These are phyloP conservation scores for Arachis stenosperma DNA, from an alignment of 306 rosid species.

Conservation along the genomic window DNA sequence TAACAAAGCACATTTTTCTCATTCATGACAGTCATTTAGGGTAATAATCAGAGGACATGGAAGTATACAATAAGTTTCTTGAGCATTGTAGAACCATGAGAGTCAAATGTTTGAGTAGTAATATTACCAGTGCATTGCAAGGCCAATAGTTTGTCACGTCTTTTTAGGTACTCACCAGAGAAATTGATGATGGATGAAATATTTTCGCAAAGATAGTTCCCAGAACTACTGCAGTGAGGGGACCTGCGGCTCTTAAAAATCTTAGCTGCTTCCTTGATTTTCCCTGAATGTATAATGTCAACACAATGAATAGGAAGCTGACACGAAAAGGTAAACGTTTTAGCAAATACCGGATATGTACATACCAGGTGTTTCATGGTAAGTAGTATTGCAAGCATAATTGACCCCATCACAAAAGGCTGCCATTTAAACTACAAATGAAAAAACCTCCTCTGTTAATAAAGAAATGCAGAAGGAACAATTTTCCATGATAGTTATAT, in stretches of 20 bases:
- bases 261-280: constrained; percentile 84
- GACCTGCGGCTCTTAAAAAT: constrained; percentile 91
- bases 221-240: constrained; percentile 83
- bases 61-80: constrained; percentile 2
- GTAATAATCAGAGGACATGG: constrained; percentile 11
- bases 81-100: background rate
- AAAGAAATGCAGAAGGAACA: constrained; percentile 8
- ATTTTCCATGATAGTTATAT: constrained; percentile 18
- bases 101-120: constrained; percentile 26
- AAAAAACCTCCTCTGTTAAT: constrained; percentile 43
- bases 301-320: constrained; percentile 39
- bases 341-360: constrained; percentile 34
- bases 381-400: constrained; percentile 70
- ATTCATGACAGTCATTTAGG: constrained; percentile 9
- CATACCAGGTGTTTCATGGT: constrained; percentile 94
- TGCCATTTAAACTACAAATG: constrained; percentile 87
- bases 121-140: constrained; percentile 10
- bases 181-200: constrained; percentile 78
- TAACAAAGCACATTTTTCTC: constrained; percentile 19
- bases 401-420: constrained; percentile 94
- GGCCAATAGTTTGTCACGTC: constrained; percentile 38
- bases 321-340: constrained; percentile 26
- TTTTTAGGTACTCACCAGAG: constrained; percentile 67
- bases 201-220: constrained; percentile 72
- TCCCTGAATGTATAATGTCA: constrained; percentile 62